Evolutionary conservation across 805 yeast species (phyloP).

Genomic region (Candida vaughaniae): DNA sequence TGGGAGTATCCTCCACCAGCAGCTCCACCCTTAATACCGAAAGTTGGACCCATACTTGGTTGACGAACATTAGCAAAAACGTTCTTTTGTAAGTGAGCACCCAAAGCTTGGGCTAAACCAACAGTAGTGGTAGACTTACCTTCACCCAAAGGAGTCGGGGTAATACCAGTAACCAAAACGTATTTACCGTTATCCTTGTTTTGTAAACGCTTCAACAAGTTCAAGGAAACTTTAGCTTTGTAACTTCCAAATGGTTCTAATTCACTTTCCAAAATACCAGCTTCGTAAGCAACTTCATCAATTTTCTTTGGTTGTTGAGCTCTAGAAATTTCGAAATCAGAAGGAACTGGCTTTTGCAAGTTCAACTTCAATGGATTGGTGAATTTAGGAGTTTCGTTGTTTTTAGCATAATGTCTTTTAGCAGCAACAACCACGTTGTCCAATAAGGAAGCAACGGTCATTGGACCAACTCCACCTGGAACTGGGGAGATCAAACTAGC

Average conservation of each 20-base stretch:
- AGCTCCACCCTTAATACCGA: constrained; percentile 88
- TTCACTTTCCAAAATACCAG: constrained; percentile 66
- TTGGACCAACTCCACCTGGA: constrained; percentile 92
- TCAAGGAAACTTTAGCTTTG: constrained; percentile 73
- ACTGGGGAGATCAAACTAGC: constrained; percentile 79
- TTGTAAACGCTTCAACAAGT: constrained; percentile 60
- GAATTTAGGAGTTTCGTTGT: constrained; percentile 42
- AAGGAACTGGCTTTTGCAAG: constrained; percentile 68
- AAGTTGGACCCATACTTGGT: constrained; percentile 88
- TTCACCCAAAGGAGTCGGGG: constrained; percentile 85
- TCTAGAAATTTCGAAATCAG: constrained; percentile 76
- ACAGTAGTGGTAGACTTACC: constrained; percentile 84
- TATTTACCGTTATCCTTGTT: constrained; percentile 66
- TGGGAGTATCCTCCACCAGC: constrained; percentile 90
- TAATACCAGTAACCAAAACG: constrained; percentile 77
- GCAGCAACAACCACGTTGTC: constrained; percentile 73
- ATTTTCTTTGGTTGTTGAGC: constrained; percentile 72
- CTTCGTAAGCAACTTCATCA: constrained; percentile 64
- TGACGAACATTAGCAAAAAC: constrained; percentile 82
- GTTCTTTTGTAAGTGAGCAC: constrained; percentile 68
- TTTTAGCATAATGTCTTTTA: constrained; percentile 44
- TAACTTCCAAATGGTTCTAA: constrained; percentile 73
- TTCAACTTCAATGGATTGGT: constrained; percentile 57
- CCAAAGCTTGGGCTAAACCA: constrained; percentile 78
- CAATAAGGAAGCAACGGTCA: constrained; percentile 83